Base-by-base conservation (phyloP, 441 rosid genomes). In the Mallotus japonicus region DNA sequence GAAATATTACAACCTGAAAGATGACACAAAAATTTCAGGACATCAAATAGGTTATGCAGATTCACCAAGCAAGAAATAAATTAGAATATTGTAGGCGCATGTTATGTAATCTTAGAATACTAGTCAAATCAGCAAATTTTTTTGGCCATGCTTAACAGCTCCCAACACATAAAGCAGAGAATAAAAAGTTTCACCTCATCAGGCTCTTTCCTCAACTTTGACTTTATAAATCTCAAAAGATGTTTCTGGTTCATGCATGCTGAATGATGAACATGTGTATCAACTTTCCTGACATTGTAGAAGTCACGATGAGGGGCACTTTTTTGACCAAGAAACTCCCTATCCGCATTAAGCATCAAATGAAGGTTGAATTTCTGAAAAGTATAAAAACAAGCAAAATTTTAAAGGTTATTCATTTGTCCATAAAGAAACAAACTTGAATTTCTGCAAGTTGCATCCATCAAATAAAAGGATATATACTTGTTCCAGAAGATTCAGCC, bases 161-260 rank as follows among this genome's bases (percentile, higher is more conserved):
- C 20, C 12, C n/a, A 63, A 67, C 19, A 10, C 32, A 58, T 40
- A 4, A 56, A 76, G 42, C 68, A 76, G 32, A 70, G 51, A 67
- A 74, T 58, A 53, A 70, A 69, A 54, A 55, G 40, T 37, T 11
- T 71, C 87, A 96, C 99, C 97, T 96, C 99, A 81, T 90, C 97
- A 8, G 98, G 99, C 81, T 96, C 99, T 82, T 93, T 92, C 85
- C 93, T 82, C 85, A 93, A 86, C 81, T 96, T 96, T 12, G 99
- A 96, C 88, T 96, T 96, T 62, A 96, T 96, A 84, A 96, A 96
- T 87, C 98, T 89, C 76, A 96, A 79, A 74, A 96, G 97, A 82
- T 96, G 99, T 77, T 96, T 96, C 88, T 93, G 99, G 88, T 93
- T 93, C 99, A 92, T 96, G 82, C 99, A 96, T 40, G 99, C 99